Conservation (phyloP, 2,329 filamentous ascomycete genomes). For the Fusarium sublunatum region DNA sequence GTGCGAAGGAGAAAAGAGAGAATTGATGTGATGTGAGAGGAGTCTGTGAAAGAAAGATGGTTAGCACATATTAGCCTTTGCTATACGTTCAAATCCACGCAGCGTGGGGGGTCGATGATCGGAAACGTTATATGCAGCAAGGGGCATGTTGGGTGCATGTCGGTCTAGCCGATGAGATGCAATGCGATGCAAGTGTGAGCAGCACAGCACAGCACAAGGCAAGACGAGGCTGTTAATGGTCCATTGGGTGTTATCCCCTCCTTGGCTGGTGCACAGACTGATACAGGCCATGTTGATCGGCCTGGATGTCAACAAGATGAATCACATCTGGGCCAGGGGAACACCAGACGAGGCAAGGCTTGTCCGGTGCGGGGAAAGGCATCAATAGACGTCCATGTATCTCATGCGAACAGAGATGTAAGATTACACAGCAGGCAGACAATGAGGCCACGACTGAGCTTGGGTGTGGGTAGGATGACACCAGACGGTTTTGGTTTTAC, state of each 20-base stretch:
- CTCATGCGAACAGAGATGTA: constrained; percentile 34
- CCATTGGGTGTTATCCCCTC: constrained; percentile 35
- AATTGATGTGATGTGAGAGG: constrained; percentile 67
- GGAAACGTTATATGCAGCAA: constrained; percentile 33
- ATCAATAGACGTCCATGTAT: constrained; percentile 20
- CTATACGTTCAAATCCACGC: constrained; percentile 27
- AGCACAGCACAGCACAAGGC: constrained; percentile 29
- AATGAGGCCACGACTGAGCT: constrained; percentile 34
- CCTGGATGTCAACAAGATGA: constrained; percentile 22
- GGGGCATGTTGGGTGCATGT: constrained; percentile 19
- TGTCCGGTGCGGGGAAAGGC: constrained; percentile 42
- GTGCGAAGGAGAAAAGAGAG: constrained; percentile 70
- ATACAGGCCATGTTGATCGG: constrained; percentile 39
- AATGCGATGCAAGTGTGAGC: constrained; percentile 27
- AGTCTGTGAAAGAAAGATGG: constrained; percentile 57
- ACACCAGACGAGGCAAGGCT: constrained; percentile 21
- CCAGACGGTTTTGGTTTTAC: constrained; percentile 17
- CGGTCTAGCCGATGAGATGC: constrained; percentile 28
- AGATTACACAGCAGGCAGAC: constrained; percentile 42
- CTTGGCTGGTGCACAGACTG: constrained; percentile 17
- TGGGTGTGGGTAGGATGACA: constrained; percentile 34
- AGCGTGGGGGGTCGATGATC: constrained; percentile 36
- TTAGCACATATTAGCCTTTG: constrained; percentile 41
- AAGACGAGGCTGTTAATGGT: constrained; percentile 34
- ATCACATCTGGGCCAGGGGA: constrained; percentile 25